Base-by-base conservation (phyloP, 371 early-diverging fungal genomes). In the Haplosporangium sp. region DNA sequence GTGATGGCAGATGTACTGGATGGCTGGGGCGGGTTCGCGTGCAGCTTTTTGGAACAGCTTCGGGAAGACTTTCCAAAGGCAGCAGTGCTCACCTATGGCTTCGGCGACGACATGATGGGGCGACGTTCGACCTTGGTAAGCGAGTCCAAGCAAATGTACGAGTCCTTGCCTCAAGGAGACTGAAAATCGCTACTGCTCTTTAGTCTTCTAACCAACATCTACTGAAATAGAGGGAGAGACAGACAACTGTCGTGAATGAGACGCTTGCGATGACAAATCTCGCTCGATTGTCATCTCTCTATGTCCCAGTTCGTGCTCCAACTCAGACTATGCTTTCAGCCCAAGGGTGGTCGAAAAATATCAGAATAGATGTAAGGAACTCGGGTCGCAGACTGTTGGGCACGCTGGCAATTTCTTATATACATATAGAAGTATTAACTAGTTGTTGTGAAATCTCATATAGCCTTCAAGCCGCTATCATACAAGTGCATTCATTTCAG, bases 1-100 rank as follows among this genome's bases (percentile, higher is more conserved):
- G 73, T 95, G 0, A 36, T 95, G 43, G 86, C 92, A 0, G 91
- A 92, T 67, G 85, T 91, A 0, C 79, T 84, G 50, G 90, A 92
- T 68, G 97, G 92, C 8, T 95, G 94, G 83, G 86, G 90, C 46
- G 97, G 96, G 0, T 90, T 91, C 67, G 81, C 90, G 0, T 82
- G 89, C 38, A 84, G 85, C 36, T 82, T 91, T 41, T 45, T 95
- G 13, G 85, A 90, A n/a, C 80, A 86, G 43, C 67, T 95, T 21
- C 83, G 88, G 0, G 95, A 95, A 40, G 95, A 96, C 71, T 93
- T 83, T 72, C 88, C 92, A 5, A 96, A 96, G 64, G 71, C 89
- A 36, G 79, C 91, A 6, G 77, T 94, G 0, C 59, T 94, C 13
- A 85, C 90, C 0, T 95, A 88, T 79, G 94, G 91, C 36, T 52